phyloP scores from a whole-genome alignment of 2,329 filamentous ascomycete species.

The Trichoderma sp. region DNA sequence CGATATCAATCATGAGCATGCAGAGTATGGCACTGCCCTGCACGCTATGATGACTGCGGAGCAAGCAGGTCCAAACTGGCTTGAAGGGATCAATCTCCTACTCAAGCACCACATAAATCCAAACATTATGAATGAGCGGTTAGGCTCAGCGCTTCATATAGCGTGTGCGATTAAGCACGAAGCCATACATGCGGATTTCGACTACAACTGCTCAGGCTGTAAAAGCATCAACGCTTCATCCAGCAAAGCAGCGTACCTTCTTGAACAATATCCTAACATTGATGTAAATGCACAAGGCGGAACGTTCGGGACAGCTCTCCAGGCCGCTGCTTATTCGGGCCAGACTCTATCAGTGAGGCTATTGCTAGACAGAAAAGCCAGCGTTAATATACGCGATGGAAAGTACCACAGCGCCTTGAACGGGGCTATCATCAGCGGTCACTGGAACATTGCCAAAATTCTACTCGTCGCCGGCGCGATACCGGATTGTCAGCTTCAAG shows the following conservation, averaged over 20 bases:
- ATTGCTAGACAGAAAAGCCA: not conserved
- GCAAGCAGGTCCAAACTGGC: not conserved
- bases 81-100: not conserved
- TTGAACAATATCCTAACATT: not conserved
- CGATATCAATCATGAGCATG: not conserved
- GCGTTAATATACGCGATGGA: not conserved
- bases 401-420: not conserved
- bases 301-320: not conserved
- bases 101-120: not conserved
- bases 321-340: not conserved
- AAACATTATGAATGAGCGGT: not conserved
- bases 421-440: not conserved
- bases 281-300: not conserved
- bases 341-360: not conserved
- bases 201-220: rapidly evolving
- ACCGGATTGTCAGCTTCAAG: not conserved
- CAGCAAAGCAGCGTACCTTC: not conserved
- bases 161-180: not conserved
- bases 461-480: not conserved
- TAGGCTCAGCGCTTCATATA: not conserved
- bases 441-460: not conserved
- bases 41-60: not conserved
- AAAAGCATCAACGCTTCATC: rapidly evolving
- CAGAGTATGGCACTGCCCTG: not conserved
- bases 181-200: not conserved